A percentile compares a stretch with the other conserved stretches of the same genome.
Evolutionary conservation across 352 stramenopile genomes (phyloP).

Genomic region (Globisporangium nodosum): DNA sequence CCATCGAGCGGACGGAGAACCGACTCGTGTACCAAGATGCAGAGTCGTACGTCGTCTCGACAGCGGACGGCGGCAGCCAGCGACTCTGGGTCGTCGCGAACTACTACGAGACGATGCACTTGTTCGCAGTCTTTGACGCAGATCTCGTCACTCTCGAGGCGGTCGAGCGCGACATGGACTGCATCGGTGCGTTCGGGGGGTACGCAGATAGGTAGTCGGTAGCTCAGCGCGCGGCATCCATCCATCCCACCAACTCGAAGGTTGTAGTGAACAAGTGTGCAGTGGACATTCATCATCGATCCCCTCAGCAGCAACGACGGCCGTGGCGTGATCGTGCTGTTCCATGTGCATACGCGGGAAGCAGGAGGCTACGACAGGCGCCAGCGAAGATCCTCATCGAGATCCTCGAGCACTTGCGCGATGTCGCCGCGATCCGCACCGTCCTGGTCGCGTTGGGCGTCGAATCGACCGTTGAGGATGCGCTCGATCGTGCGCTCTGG

Average conservation of each 20-base stretch:
- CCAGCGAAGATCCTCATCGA: slow-evolving; percentile 33
- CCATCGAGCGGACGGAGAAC: neutral
- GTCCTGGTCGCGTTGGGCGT: slow-evolving; percentile 27
- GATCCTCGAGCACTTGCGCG: slow-evolving; percentile 27
- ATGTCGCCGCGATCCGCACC: slow-evolving; percentile 22
- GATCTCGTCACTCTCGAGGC: slow-evolving; percentile 18
- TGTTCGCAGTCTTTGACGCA: slow-evolving; percentile 34
- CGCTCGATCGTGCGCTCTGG: slow-evolving; percentile 68
- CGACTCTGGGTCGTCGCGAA: slow-evolving; percentile 37
- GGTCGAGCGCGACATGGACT: slow-evolving; percentile 41
- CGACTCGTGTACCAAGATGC: slow-evolving; percentile 33
- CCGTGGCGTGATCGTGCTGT: too few relatives aligned
- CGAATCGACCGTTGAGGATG: slow-evolving; percentile 51
- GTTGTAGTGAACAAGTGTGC: too few relatives aligned
- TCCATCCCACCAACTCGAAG: neutral
- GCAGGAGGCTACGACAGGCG: slow-evolving; percentile 27
- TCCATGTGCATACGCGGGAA: neutral
- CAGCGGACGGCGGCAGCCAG: slow-evolving; percentile 4
- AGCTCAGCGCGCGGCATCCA: too few relatives aligned
- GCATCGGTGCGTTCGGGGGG: slow-evolving; percentile 24
- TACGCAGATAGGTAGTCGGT: neutral
- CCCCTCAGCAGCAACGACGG: too few relatives aligned
- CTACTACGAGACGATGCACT: slow-evolving; percentile 37
- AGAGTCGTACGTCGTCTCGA: slow-evolving; percentile 17
- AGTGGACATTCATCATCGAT: too few relatives aligned